Base-by-base conservation (phyloP, 805 yeast genomes). In the Blastobotrys americana region DNA sequence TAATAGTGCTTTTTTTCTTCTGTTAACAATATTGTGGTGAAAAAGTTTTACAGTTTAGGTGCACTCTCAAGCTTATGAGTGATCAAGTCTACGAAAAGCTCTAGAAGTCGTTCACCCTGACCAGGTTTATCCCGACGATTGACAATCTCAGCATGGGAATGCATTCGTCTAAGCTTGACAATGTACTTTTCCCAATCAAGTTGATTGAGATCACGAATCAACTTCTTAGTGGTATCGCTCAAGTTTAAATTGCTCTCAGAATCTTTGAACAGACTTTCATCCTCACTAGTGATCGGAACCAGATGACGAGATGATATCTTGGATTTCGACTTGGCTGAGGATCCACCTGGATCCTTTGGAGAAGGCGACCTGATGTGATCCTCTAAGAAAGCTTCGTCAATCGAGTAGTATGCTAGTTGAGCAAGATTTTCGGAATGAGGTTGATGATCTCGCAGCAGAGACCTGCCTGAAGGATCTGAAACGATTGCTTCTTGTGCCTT, bases 111-210 rank as follows among this genome's bases (percentile, higher is more conserved):
- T 20, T 49, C 47, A 2, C 68, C 69, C 44, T 61, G 65, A 6
- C 57, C 51, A 3, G 52, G 46, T 21, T 45, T 35, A 23, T 49
- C 28, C 4, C 57, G 47, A 5, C 97, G 71, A 15, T 90, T 86
- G 15, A 87, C 84, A 43, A 90, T 84, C 3, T 84, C 84, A 47
- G 84, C 95, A 58, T 89, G 97, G 0, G 97, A 80, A 60, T 88
- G 87, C 56, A 82, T 68, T 15, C 82, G 73, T 50, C 78, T 80
- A 39, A 89, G 70, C 52, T 76, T 78, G 1, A 82, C 80, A 0
- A 93, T 84, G 36, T 84, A 73, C 58, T 89, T 86, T 40, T 76
- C 67, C 96, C 96, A 89, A 2, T 73, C 70, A 19, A 90, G 59
- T 17, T 61, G 54, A 60, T 85, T 84, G 57, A 89, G 67, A 50